phyloP scores from a whole-genome alignment of 495 filamentous ascomycete species.

The Aspergillus leporis region DNA sequence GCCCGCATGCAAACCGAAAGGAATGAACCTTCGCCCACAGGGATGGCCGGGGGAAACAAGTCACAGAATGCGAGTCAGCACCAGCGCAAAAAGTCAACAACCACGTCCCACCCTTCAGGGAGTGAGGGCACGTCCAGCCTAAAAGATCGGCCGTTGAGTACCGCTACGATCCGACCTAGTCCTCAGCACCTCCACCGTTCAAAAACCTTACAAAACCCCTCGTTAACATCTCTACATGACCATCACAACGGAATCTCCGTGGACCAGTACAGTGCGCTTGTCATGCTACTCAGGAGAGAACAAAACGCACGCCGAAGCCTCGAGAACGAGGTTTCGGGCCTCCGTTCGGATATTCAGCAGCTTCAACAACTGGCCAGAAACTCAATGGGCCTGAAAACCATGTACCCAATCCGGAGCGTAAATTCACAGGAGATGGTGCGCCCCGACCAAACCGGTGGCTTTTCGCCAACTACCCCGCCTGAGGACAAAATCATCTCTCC shows the following conservation, averaged over 20 bases:
- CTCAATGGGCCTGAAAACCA: slow-evolving; percentile 36
- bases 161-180: slow-evolving; percentile 41
- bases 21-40: slow-evolving; percentile 18
- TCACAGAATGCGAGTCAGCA: slow-evolving; percentile 19
- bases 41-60: slow-evolving; percentile 20
- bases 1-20: slow-evolving; percentile 49
- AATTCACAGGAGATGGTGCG: slow-evolving; percentile 41
- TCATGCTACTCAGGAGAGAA: slow-evolving; percentile 56
- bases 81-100: slow-evolving; percentile 28
- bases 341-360: slow-evolving; percentile 53
- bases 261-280: slow-evolving; percentile 57
- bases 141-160: slow-evolving; percentile 37
- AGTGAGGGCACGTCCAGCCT: slow-evolving; percentile 11
- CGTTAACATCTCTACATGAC: slow-evolving; percentile 34
- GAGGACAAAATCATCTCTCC: slow-evolving; percentile 12
- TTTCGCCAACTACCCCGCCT: slow-evolving; percentile 10
- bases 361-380: slow-evolving; percentile 36
- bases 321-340: slow-evolving; percentile 50
- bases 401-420: slow-evolving; percentile 38
- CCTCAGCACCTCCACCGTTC: slow-evolving; percentile 25
- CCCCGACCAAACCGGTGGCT: slow-evolving; percentile 19
- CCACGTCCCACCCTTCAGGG: slow-evolving; percentile 19
- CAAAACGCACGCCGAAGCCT: slow-evolving; percentile 54
- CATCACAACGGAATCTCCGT: slow-evolving; percentile 46
- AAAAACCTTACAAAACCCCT: slow-evolving; percentile 33